Base-by-base conservation (phyloP, 768 basidiomycete species). In the Boletus subcaerulescens region DNA sequence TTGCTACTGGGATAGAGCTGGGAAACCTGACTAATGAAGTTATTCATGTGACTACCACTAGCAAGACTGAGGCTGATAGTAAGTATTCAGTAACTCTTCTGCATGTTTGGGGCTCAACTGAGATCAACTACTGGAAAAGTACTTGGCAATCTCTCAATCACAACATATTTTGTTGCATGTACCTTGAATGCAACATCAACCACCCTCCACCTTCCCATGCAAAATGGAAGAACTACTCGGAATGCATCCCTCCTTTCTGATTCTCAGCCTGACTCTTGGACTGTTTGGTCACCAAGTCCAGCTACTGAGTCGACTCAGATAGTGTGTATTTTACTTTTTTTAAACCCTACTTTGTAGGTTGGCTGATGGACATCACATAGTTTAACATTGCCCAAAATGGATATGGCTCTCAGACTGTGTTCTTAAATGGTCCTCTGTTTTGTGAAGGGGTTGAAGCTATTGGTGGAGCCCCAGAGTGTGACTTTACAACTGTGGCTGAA, bases 111-210 rank as follows among this genome's bases (percentile, higher is more conserved):
- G 2, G 8, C 31, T 31, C n/a, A 40, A n/a, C 18, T n/a, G 2
- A n/a, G 39, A n/a, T 40, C n/a, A 32, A 44, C 45, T 17, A 45
- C 11, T 45, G 43, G 43, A 17, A 18, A 45, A 45, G 45, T 45
- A 32, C 45, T 17, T 47, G 20, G 13, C 18, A 49, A 41, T 41
- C 6, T 53, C 9, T 46, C 50, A 32, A 18, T 18, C 26, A 42
- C 39, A 17, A 13, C 42, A 4, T 59, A 55, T 39, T 60, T 36
- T 48, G 46, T 48, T 12, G 56, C 46, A 45, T 60, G 59, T 7
- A 48, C 49, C n/a, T 22, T 45, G 29, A 24, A 36, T 47, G 45
- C 45, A 20, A 35, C 33, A 47, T 15, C 18, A 46, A 15, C 8
- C 6, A 15, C 2, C n/a, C 8, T 45, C 6, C 20, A 45, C 20